Evolutionary conservation across 73 alveolate genomes (phyloP), one percentile per base, ranked within the genome.

Genomic region (Uronychia setigera): DNA sequence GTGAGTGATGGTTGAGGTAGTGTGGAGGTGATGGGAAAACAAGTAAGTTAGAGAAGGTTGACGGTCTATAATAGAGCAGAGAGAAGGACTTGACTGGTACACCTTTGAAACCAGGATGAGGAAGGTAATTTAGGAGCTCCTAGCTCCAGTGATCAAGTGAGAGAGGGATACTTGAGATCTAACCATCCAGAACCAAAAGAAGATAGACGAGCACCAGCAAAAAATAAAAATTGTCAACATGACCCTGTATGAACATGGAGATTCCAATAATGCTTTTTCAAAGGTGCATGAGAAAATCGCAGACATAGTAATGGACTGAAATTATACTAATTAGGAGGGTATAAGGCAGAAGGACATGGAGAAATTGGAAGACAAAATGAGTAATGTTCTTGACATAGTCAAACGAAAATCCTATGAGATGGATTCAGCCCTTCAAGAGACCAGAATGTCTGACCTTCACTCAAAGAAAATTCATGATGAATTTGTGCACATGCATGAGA

Each of bases 51-150:
- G n/a, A n/a, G n/a, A n/a, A n/a, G n/a, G n/a, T n/a, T n/a, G n/a
- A n/a, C n/a, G n/a, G n/a, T n/a, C n/a, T n/a, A n/a, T n/a, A n/a
- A 46, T 19, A 46, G 19, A 46, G 67, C 19, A 46, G 67, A 46
- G 67, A 19, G 67, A 46, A 46, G 67, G 67, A 19, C 19, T 85
- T 11, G 86, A 85, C 82, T 85, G 91, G 91, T 78, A 34, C 33
- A 86, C 76, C 32, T 85, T 85, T 32, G 91, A 85, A 46, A 77
- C 91, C 25, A 9, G 91, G 59, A 85, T 85, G 91, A 76, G 91
- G 14, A 76, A 78, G 83, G 1, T 85, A 26, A 85, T 85, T 1
- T 80, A 85, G 34, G 91, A 85, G 35, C 79, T 85, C 86, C 59
- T 85, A 0, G 85, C 79, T n/a, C 91, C 91, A n/a, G 79, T 82